Evolutionary conservation across 2,329 filamentous ascomycete species (phyloP).

Genomic region (Fusarium coffeatum): DNA sequence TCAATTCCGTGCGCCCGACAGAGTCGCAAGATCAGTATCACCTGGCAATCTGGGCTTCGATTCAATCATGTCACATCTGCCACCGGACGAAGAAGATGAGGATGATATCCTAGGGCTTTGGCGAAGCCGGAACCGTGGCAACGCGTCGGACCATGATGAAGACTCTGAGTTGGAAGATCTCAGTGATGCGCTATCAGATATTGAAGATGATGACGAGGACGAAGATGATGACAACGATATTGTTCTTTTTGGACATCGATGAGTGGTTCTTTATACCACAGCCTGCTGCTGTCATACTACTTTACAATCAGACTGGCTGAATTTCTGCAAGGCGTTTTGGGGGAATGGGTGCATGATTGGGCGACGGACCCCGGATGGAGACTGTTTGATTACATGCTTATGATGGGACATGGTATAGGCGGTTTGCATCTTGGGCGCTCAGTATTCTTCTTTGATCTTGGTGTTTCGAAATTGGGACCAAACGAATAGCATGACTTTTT

Average conservation of each 20-base stretch:
- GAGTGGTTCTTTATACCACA: conserved; percentile 30
- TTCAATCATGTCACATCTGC: conserved; percentile 41
- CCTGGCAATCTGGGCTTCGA: conserved; percentile 50
- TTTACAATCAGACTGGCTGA: conserved; percentile 6
- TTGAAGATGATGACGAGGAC: conserved; percentile 61
- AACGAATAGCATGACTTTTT: conserved; percentile 21
- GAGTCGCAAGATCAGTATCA: conserved; percentile 60
- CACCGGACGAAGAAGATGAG: conserved; percentile 60
- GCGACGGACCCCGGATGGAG: conserved; percentile 17
- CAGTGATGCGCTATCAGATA: conserved; percentile 55
- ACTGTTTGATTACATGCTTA: conserved; percentile 24
- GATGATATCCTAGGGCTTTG: conserved; percentile 70
- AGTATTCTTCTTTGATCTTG: conserved; percentile 5
- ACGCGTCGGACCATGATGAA: conserved; percentile 61
- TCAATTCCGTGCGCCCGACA: conserved; percentile 52
- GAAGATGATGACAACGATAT: conserved; percentile 65
- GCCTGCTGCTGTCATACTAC: conserved; percentile 11
- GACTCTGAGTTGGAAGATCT: conserved; percentile 60
- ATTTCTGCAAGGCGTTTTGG: conserved; percentile 43
- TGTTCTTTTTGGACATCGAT: conserved; percentile 62
- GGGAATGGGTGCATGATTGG: conserved; percentile 27
- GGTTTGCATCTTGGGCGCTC: conserved; percentile 34
- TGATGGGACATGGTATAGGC: conserved; percentile 19
- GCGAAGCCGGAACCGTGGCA: conserved; percentile 59
- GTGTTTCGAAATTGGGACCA: conserved; percentile 11